Base-by-base conservation (phyloP, 805 yeast species). In the Cyberlindnera bimundalis region DNA sequence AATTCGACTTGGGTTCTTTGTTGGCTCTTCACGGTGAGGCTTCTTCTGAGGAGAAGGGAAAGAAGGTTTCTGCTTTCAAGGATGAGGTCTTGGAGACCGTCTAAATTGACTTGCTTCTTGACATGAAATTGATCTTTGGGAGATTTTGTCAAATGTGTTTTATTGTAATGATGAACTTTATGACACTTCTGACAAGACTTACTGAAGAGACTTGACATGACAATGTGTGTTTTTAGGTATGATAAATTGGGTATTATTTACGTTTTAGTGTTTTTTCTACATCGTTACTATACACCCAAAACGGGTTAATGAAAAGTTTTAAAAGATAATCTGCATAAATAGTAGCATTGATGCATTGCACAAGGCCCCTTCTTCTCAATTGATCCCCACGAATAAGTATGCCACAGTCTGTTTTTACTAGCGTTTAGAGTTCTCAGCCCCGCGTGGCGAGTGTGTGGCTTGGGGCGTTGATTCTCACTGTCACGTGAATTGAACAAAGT, bases 11-110 rank as follows among this genome's bases (percentile, higher is more conserved):
- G 67, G 96, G 96, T 74, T 75, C 95, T 67, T 82, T 91, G 67
- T 77, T 90, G 71, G 83, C 97, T 66, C 84, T 91, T 68, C 98
- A 90, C 81, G 98, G 98, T 75, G 98, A 91, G 79, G 75, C 81
- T 59, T 68, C 89, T 57, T 77, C 81, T 68, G 96, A 90, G 71
- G 96, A 91, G 73, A 87, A 95, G 70, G 96, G 96, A 74, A 90
- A 90, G 84, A 90, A 90, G 75, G 91, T 91, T 65, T 68, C 82
- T 61, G 96, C 95, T 73, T 91, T 89, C 95, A 90, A 91, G 81
- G 99, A 91, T 73, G 96, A 87, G 71, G 87, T 91, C 68, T 88
- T 91, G 74, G 97, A 91, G 80, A 69, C 90, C 67, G 98, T 91
- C 67, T 90, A 88, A 81, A 32, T 40, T 17, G n/a, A 12, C n/a